A percentile compares a stretch with the other conserved stretches of the same genome.
These are phyloP conservation scores for Lachancea waltii DNA, from an alignment of 805 yeast genomes.

Conservation along the genomic window DNA sequence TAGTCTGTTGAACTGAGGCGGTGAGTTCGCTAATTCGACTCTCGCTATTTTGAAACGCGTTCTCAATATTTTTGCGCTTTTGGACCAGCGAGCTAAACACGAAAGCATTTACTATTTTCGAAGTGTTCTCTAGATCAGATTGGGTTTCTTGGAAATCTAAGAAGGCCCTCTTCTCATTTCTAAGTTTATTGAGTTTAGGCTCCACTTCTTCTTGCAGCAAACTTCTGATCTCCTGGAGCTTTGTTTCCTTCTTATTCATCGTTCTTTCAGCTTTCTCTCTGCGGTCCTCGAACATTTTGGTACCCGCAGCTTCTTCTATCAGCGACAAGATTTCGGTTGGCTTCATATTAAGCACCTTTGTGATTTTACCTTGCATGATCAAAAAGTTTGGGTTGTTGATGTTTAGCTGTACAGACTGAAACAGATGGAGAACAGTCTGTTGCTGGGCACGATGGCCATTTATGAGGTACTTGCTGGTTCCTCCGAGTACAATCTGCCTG, in stretches of 20 bases:
- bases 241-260: conserved; percentile 84
- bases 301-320: conserved; percentile 98
- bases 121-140: conserved; percentile 67
- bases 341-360: conserved; percentile 94
- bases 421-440: conserved; percentile 79
- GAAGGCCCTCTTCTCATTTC: conserved; percentile 75
- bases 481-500: conserved; percentile 85
- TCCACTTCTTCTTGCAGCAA: conserved; percentile 81
- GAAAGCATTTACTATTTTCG: conserved; percentile 70
- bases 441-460: conserved; percentile 97
- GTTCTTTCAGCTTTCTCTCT: conserved; percentile 87
- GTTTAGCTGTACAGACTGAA: conserved; percentile 91
- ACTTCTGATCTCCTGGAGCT: conserved; percentile 67
- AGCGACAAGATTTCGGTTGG: conserved; percentile 83
- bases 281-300: conserved; percentile 89
- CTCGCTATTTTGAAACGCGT: conserved; percentile 38
- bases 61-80: conserved; percentile 40
- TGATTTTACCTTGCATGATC: conserved; percentile 98
- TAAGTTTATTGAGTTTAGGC: conserved; percentile 77
- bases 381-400: conserved; percentile 95
- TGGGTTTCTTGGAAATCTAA: conserved; percentile 83
- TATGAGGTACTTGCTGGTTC: conserved; percentile 83
- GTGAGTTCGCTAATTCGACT: conserved; percentile 37
- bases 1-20: conserved; percentile 39
- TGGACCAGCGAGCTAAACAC: conserved; percentile 46